Evolutionary conservation across 2,329 filamentous ascomycete species (phyloP), one percentile per base, ranked within the genome.

Genomic region (Cordyceps pruinosa): DNA sequence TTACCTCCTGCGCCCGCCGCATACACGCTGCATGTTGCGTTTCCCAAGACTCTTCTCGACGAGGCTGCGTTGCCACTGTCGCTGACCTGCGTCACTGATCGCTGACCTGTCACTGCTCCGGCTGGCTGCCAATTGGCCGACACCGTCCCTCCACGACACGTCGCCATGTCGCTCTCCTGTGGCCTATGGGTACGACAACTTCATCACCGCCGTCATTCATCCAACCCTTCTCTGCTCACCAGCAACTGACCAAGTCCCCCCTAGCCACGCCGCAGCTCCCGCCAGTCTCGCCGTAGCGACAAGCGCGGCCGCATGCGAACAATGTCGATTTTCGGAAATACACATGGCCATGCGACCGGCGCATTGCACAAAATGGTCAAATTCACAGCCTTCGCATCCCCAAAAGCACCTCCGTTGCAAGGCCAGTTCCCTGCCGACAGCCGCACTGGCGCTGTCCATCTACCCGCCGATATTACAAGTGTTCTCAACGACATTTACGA

Each of bases 401-500:
- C 69, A 30, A 61, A 66, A 45, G 57, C 66, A 54, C 63, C 64
- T 49, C 65, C 63, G 49, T 70, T 65, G 34, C 66, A 63, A 50
- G 62, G 64, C 30, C 63, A 60, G 60, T 63, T 62, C 58, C 19
- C 58, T 48, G 48, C 60, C 57, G 47, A 57, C 49, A 55, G 17
- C 44, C 58, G 45, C 47, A 59, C 61, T 15, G 61, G 64, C 44
- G 66, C 73, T 13, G 64, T 77, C 28, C 73, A 77, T 47, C 67
- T 83, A 41, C 81, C 73, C 56, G 72, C 75, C 41, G 70, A 73
- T 26, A 77, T 84, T 58, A 74, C 77, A 60, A 74, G 71, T 30
- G 74, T 78, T 52, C 67, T 85, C 23, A 68, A 73, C 54, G 69
- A 69, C 42, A 66, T 83, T 30, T 85, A 78, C 64, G 67, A 77